phyloP scores from a whole-genome alignment of 192 early-diverging fungal species.

The Phycomyces blakesleeanus region DNA sequence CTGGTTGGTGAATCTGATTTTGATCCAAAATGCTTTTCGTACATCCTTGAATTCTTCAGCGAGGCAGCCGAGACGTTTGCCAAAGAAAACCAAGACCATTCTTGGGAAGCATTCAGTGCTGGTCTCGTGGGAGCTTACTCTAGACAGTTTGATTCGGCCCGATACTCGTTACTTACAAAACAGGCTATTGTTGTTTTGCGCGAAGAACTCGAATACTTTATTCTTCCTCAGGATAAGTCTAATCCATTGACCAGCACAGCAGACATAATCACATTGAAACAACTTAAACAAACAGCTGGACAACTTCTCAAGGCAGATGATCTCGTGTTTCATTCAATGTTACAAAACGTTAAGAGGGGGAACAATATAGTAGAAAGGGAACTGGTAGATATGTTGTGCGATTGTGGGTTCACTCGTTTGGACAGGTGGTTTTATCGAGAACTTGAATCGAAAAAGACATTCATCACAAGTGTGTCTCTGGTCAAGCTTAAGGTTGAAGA shows the following conservation, averaged over 20 bases:
- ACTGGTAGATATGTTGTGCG: conserved; percentile 77
- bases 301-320: conserved; percentile 58
- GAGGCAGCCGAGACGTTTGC: conserved; percentile 20
- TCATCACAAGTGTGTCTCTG: conserved; percentile 62
- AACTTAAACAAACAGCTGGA: conserved; percentile 59
- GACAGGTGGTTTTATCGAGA: conserved; percentile 72
- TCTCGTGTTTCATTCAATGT: conserved; percentile 69
- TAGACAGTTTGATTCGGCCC: no score
- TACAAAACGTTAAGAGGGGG: conserved; percentile 65
- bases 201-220: conserved; percentile 78
- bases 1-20: conserved; percentile 52
- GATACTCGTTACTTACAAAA: conserved; percentile 32
- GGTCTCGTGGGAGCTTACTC: no score
- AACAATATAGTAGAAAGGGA: conserved; percentile 64
- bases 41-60: conserved; percentile 46
- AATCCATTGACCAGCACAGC: no score
- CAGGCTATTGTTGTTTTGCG: conserved; percentile 71
- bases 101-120: no score
- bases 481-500: conserved; percentile 68
- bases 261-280: no score
- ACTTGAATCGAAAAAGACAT: conserved; percentile 60
- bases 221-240: background rate
- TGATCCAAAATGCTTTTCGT: conserved; percentile 49
- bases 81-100: no score
- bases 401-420: conserved; percentile 66